A percentile compares a stretch with the other conserved stretches of the same genome.
Evolutionary conservation across 331 rosid species (phyloP).

Genomic region (Malus hybrid): DNA sequence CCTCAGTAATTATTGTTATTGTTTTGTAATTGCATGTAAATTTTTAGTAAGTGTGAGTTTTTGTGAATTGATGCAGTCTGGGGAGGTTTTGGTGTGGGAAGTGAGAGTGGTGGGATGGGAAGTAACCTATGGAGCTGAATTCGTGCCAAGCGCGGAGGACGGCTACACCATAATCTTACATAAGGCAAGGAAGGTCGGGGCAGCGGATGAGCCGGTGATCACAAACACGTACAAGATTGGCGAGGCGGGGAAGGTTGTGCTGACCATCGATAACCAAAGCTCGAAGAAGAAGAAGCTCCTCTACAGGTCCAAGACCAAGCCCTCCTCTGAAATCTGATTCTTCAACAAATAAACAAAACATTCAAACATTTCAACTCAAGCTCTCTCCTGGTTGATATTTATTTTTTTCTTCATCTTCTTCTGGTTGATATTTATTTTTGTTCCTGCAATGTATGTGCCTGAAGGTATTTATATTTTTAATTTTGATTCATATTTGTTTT

Average conservation of each 20-base stretch:
- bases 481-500: slow-evolving; percentile 15
- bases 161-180: slow-evolving; percentile 62
- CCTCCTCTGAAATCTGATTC: slow-evolving; percentile 11
- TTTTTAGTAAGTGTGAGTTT: background rate
- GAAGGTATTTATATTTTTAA: background rate
- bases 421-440: slow-evolving; percentile 20
- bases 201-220: slow-evolving; percentile 51
- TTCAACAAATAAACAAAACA: background rate
- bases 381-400: background rate
- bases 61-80: slow-evolving; percentile 22
- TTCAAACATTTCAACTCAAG: background rate
- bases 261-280: slow-evolving; percentile 67
- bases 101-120: slow-evolving; percentile 62
- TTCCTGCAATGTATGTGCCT: background rate
- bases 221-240: slow-evolving; percentile 51
- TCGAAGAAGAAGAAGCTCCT: slow-evolving; percentile 89
- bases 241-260: slow-evolving; percentile 65
- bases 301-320: slow-evolving; percentile 69
- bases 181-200: slow-evolving; percentile 47
- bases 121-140: slow-evolving; percentile 62
- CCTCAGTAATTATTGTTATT: too few species aligned
- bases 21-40: background rate
- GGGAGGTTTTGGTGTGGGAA: slow-evolving; percentile 58
- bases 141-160: slow-evolving; percentile 51
- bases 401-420: background rate